Conservation (phyloP, 768 basidiomycete species). For the Tremella mesenterica region DNA sequence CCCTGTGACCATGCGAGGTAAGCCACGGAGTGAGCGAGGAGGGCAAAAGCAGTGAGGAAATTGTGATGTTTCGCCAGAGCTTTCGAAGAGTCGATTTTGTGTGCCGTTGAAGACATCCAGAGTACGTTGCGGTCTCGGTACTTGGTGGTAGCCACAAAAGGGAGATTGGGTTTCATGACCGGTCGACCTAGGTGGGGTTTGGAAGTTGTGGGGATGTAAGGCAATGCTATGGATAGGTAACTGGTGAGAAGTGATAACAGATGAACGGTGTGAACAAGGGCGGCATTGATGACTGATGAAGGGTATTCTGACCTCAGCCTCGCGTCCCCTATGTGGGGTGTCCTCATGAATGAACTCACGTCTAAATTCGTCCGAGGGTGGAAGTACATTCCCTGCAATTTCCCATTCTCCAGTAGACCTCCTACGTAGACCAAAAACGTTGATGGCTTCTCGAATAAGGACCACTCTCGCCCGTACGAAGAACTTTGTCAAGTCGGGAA, state of each 20-base stretch:
- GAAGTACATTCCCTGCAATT: conserved; percentile 28
- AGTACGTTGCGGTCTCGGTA: conserved; percentile 21
- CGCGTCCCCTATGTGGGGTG: too few relatives aligned
- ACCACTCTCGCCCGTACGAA: conserved; percentile 26
- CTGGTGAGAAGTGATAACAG: conserved; percentile 31
- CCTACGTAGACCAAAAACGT: conserved; percentile 26
- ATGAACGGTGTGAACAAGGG: conserved; percentile 31
- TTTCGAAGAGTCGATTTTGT: conserved; percentile 3
- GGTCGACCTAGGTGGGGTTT: conserved; percentile 23
- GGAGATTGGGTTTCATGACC: conserved; percentile 20
- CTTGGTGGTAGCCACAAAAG: conserved; percentile 26
- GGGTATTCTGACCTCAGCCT: conserved; percentile 26
- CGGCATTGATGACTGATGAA: conserved; percentile 28
- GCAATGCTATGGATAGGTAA: conserved; percentile 35
- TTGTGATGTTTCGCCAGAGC: conserved; percentile 19
- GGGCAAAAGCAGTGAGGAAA: conserved; percentile 26
- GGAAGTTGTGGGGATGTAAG: conserved; percentile 19
- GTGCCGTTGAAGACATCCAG: conserved; percentile 19
- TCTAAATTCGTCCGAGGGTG: conserved; percentile 17
- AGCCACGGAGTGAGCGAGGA: conserved; percentile 28
- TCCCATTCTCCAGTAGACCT: conserved; percentile 14
- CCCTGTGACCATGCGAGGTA: conserved; percentile 37
- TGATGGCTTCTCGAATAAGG: conserved; percentile 28
- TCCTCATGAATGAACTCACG: conserved; percentile 9
- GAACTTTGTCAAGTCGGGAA: background rate